Conservation (phyloP, 805 yeast species). For the Saccharomycopsis capsularis region DNA sequence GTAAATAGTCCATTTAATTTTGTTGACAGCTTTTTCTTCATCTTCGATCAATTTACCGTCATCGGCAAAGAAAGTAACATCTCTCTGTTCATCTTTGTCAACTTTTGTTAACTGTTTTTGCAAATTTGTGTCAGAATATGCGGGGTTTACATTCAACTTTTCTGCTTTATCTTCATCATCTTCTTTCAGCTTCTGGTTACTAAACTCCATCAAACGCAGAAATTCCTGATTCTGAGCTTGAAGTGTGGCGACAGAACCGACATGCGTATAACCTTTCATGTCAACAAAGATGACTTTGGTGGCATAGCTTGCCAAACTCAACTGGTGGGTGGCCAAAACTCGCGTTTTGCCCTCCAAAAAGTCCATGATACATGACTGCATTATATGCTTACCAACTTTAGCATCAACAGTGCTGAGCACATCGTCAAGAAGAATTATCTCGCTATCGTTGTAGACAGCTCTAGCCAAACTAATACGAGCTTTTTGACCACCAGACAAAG, state of each 20-base stretch:
- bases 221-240: conserved; percentile 35
- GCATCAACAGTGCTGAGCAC: conserved; percentile 73
- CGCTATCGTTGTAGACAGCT: conserved; percentile 55
- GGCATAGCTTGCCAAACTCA: conserved; percentile 54
- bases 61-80: not conserved
- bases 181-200: conserved; percentile 24
- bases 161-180: conserved; percentile 16
- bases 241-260: conserved; percentile 47
- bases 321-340: conserved; percentile 69
- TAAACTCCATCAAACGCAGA: conserved; percentile 37
- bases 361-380: conserved; percentile 51
- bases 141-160: not conserved
- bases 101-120: not conserved
- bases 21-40: conserved; percentile 56
- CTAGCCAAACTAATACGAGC: conserved; percentile 65
- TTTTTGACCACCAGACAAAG: conserved; percentile 73
- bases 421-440: conserved; percentile 59
- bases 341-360: conserved; percentile 48
- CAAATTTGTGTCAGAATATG: not conserved
- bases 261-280: conserved; percentile 41
- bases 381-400: conserved; percentile 62
- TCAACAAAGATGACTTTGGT: conserved; percentile 54
- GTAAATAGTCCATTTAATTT: conserved; percentile 44
- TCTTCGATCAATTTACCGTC: conserved; percentile 30
- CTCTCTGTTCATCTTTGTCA: not conserved